These are phyloP conservation scores for Pseudodiploospora longispora DNA, from an alignment of 2,329 filamentous ascomycete species.

Conservation along the genomic window DNA sequence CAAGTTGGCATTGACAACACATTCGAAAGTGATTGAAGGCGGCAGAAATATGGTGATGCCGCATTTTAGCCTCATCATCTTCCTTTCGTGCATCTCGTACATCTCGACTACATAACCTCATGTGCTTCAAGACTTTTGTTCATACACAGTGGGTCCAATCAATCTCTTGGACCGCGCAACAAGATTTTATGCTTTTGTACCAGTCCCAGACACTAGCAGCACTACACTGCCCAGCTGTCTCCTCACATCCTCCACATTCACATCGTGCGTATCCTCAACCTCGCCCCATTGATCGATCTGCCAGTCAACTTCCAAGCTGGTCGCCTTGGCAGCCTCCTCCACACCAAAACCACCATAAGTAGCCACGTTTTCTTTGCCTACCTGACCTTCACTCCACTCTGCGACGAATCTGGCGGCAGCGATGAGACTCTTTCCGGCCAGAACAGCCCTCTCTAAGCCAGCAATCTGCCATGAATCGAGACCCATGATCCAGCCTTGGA, in stretches of 20 bases:
- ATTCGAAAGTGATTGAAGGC: no score
- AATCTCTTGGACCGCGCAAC: no score
- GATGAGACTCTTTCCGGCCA: slow-evolving; percentile 82
- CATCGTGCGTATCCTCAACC: slow-evolving; percentile 97
- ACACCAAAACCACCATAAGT: slow-evolving; percentile 55
- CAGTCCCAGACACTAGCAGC: slow-evolving; percentile 62
- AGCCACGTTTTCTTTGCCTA: slow-evolving; percentile 34
- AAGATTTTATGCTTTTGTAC: slow-evolving; percentile 13
- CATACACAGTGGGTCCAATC: no score
- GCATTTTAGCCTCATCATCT: no score
- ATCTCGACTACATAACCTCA: no score
- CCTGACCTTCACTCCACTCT: slow-evolving; percentile 77
- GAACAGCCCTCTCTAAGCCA: slow-evolving; percentile 71
- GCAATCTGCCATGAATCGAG: slow-evolving; percentile 76
- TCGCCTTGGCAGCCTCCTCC: slow-evolving; percentile 70
- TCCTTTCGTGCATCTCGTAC: no score
- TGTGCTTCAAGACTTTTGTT: no score
- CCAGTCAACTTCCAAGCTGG: slow-evolving; percentile 80
- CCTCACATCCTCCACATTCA: slow-evolving; percentile 81
- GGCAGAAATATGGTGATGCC: no score
- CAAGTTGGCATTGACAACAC: no score
- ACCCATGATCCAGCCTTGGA: slow-evolving; percentile 67
- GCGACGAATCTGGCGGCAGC: slow-evolving; percentile 67
- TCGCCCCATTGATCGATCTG: slow-evolving; percentile 91
- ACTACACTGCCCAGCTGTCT: slow-evolving; percentile 84